phyloP scores from a whole-genome alignment of 345 rosid genomes.

The Eucalyptus urophylla region DNA sequence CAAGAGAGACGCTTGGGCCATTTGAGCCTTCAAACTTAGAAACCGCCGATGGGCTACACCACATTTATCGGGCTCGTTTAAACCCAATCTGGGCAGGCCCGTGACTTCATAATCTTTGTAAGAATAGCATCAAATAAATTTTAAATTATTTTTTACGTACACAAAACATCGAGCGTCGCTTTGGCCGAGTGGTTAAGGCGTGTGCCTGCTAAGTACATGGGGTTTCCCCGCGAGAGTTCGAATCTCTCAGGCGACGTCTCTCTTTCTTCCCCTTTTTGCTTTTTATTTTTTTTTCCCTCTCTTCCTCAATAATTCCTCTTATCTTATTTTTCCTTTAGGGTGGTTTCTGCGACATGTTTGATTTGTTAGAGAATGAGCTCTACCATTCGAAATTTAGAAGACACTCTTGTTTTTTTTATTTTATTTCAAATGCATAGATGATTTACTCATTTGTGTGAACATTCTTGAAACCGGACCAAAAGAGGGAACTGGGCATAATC shows the following conservation, averaged over 20 bases:
- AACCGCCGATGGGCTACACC: not conserved
- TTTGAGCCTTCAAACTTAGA: not conserved
- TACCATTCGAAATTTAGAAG: too few relatives aligned
- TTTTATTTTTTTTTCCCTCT: not conserved
- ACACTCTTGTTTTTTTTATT: not conserved
- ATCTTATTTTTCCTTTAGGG: not conserved
- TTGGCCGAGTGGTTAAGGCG: slow-evolving; percentile 97
- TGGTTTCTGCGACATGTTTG: not conserved
- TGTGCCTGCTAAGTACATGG: slow-evolving; percentile 90
- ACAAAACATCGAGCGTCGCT: not conserved
- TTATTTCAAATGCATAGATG: too few relatives aligned
- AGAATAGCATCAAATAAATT: fast-evolving
- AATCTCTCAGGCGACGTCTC: slow-evolving; percentile 62
- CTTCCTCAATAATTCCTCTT: not conserved
- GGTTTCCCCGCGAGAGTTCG: slow-evolving; percentile 85
- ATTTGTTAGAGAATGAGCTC: not conserved
- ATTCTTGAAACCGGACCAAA: too few relatives aligned
- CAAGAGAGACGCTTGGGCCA: not conserved
- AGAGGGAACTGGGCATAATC: too few relatives aligned
- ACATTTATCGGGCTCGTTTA: not conserved
- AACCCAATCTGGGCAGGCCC: not conserved
- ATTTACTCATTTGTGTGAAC: too few relatives aligned
- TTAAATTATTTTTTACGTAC: too few relatives aligned
- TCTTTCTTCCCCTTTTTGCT: not conserved
- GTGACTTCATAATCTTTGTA: not conserved